These are phyloP conservation scores for Ceratobasidium sp. DNA, from an alignment of 1,284 basidiomycete species.

Conservation along the genomic window DNA sequence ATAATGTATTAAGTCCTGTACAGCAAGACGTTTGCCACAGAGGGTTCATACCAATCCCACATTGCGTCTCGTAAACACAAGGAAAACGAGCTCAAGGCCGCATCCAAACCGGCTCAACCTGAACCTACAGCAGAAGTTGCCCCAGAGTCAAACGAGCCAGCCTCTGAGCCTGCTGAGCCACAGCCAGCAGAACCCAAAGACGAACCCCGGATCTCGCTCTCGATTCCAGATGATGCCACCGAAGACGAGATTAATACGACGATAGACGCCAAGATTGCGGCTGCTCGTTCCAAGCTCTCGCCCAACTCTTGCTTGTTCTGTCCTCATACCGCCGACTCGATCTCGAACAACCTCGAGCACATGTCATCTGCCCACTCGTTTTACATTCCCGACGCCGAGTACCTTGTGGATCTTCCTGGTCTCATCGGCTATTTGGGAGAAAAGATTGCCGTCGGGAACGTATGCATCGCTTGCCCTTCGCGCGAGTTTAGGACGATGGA, in stretches of 20 bases:
- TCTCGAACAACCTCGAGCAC: conserved; percentile 80
- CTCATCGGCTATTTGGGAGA: conserved; percentile 89
- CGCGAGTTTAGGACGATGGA: conserved; percentile 81
- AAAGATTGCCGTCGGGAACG: conserved; percentile 91
- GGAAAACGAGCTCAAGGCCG: conserved; percentile 72
- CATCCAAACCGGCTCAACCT: conserved; percentile 44
- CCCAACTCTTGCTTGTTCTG: conserved; percentile 89
- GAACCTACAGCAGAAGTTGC: not conserved
- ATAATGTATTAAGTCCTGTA: not conserved
- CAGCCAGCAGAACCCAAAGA: conserved; percentile 37
- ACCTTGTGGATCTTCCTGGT: conserved; percentile 83
- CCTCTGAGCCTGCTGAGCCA: conserved; percentile 27
- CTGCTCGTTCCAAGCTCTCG: conserved; percentile 70
- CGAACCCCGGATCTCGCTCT: conserved; percentile 25
- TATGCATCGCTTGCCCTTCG: conserved; percentile 91
- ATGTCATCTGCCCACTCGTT: conserved; percentile 92
- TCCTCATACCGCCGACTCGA: conserved; percentile 57
- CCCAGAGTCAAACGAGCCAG: conserved; percentile 39
- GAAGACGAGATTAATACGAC: conserved; percentile 64
- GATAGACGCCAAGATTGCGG: conserved; percentile 79
- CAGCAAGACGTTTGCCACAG: conserved; percentile 89
- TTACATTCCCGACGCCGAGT: conserved; percentile 95
- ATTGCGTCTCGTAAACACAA: conserved; percentile 90
- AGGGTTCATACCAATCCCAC: conserved; percentile 90
- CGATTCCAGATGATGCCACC: conserved; percentile 51